Evolutionary conservation across 768 basidiomycete species (phyloP).

Genomic region (Strobilomyces echinocephalus): DNA sequence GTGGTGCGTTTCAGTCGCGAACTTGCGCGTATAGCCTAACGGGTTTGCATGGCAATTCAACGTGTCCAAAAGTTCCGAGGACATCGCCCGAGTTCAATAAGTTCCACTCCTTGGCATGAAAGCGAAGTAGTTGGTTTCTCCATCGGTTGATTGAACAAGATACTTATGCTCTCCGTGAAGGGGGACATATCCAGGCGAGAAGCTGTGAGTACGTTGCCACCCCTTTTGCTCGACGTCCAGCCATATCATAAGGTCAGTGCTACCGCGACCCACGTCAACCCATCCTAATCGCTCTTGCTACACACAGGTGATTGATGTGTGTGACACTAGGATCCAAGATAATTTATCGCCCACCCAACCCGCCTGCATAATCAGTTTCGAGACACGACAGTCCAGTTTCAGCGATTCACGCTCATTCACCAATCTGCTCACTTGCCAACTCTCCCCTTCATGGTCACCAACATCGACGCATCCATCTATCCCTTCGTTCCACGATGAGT

Average conservation of each 20-base stretch:
- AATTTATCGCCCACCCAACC: neutral
- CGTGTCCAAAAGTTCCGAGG: conserved; percentile 81
- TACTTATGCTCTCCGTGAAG: conserved; percentile 35
- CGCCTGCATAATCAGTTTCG: neutral
- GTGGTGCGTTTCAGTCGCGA: conserved; percentile 50
- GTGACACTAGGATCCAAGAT: conserved; percentile 98
- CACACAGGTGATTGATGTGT: conserved; percentile 82
- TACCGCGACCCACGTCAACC: neutral
- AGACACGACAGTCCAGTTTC: conserved; percentile 71
- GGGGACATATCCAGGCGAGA: conserved; percentile 96
- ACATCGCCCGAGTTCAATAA: conserved; percentile 86
- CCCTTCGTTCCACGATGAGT: conserved; percentile 41
- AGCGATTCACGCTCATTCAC: conserved; percentile 94
- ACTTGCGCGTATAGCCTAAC: conserved; percentile 43
- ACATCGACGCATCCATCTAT: conserved; percentile 88
- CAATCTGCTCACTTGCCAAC: conserved; percentile 92
- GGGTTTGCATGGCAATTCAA: conserved; percentile 75
- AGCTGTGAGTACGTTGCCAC: conserved; percentile 98
- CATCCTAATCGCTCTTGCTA: neutral
- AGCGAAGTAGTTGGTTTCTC: conserved; percentile 79
- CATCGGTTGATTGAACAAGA: neutral
- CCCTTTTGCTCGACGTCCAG: conserved; percentile 86
- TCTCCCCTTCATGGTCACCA: conserved; percentile 91
- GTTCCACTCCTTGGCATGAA: conserved; percentile 96
- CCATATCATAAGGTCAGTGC: conserved; percentile 74